Percentiles rank a stretch among this genome's conserved stretches.
phyloP scores from a whole-genome alignment of 2,329 filamentous ascomycete genomes.

The Cladosporium sp. region DNA sequence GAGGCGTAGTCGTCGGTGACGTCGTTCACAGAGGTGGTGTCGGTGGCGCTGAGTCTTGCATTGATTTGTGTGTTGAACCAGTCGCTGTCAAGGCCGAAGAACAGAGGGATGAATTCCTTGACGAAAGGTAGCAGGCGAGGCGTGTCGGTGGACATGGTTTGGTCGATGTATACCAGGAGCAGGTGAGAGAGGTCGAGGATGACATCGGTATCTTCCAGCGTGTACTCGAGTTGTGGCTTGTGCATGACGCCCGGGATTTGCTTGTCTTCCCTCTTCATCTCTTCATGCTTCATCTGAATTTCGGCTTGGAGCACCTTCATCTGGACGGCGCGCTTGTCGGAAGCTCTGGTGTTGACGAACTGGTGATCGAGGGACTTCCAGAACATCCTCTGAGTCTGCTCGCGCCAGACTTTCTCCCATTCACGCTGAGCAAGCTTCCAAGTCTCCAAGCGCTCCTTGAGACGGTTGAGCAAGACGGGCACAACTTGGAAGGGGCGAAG shows the following conservation, averaged over 20 bases:
- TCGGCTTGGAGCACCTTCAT: conserved; percentile 85
- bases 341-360: conserved; percentile 80
- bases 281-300: conserved; percentile 88
- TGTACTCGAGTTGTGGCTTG: conserved; percentile 63
- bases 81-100: conserved; percentile 44
- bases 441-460: conserved; percentile 95
- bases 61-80: conserved; percentile 65
- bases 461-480: conserved; percentile 76
- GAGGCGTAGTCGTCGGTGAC: conserved; percentile 64
- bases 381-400: conserved; percentile 91
- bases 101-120: conserved; percentile 46
- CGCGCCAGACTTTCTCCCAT: conserved; percentile 98
- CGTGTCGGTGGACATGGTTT: conserved; percentile 38
- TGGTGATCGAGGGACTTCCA: conserved; percentile 96
- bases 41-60: conserved; percentile 29
- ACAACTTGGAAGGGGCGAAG: conserved; percentile 78
- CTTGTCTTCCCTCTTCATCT: conserved; percentile 64
- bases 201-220: conserved; percentile 56
- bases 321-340: conserved; percentile 86
- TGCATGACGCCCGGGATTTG: conserved; percentile 24
- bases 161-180: conserved; percentile 40
- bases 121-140: conserved; percentile 43
- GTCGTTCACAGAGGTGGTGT: conserved; percentile 56
- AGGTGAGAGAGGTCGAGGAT: conserved; percentile 47
- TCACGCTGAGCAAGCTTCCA: conserved; percentile 96